Percentiles rank a stretch among this genome's conserved stretches.
These are phyloP conservation scores for Podospora tetraspora DNA, from an alignment of 495 filamentous ascomycete genomes.

Conservation along the genomic window DNA sequence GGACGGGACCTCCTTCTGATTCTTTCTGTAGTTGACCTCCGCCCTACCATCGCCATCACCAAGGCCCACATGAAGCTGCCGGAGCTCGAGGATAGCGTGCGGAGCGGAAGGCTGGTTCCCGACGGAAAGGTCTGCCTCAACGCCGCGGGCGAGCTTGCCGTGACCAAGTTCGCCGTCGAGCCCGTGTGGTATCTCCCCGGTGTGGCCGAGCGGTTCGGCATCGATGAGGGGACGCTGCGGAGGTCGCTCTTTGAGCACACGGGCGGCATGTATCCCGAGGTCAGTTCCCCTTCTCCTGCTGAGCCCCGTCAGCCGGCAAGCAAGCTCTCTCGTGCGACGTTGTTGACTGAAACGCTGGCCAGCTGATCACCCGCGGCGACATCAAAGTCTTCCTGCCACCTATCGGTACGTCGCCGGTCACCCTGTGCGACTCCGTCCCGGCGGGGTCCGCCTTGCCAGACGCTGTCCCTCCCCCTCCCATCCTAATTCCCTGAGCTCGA, in stretches of 20 bases:
- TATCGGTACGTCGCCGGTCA: slow-evolving; percentile 50
- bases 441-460: background rate
- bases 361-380: slow-evolving; percentile 84
- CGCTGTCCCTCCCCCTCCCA: background rate
- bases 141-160: slow-evolving; percentile 74
- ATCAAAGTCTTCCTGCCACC: slow-evolving; percentile 95
- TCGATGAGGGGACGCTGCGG: slow-evolving; percentile 83
- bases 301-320: background rate
- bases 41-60: slow-evolving; percentile 91
- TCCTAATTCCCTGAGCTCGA: slow-evolving; percentile 2
- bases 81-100: slow-evolving; percentile 85
- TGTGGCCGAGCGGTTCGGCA: slow-evolving; percentile 90
- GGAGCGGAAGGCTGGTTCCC: slow-evolving; percentile 68
- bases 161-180: slow-evolving; percentile 95
- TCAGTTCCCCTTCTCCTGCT: slow-evolving; percentile 18
- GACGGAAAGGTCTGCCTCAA: slow-evolving; percentile 92
- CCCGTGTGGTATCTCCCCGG: slow-evolving; percentile 95
- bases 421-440: background rate
- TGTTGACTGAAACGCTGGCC: slow-evolving; percentile 19
- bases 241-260: slow-evolving; percentile 91
- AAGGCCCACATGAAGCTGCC: slow-evolving; percentile 95
- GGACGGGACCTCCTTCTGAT: slow-evolving; percentile 1
- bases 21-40: slow-evolving; percentile 60
- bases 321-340: background rate
- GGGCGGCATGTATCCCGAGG: slow-evolving; percentile 83